A percentile compares a stretch with the other conserved stretches of the same genome.
phyloP scores from a whole-genome alignment of 2,329 filamentous ascomycete species.

The Venturia aucupariae region DNA sequence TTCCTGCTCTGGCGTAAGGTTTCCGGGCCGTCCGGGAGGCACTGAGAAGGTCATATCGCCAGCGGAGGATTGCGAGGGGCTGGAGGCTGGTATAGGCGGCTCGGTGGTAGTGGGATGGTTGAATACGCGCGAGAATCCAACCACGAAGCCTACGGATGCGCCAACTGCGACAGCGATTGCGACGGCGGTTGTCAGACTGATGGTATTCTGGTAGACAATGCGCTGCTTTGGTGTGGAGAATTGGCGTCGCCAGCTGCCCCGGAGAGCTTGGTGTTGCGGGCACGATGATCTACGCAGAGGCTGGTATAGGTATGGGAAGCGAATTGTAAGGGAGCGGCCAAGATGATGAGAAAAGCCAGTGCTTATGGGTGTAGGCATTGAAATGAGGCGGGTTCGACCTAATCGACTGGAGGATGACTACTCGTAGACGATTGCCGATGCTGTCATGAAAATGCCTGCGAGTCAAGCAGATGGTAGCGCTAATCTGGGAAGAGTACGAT shows the following conservation, averaged over 20 bases:
- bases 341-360: too few relatives aligned
- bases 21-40: slow-evolving; percentile 68
- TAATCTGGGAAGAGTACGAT: neutral
- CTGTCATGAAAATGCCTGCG: neutral
- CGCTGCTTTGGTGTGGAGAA: neutral
- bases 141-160: slow-evolving; percentile 2
- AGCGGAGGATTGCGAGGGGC: neutral
- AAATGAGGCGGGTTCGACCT: neutral
- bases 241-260: neutral
- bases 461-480: neutral
- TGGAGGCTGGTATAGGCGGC: neutral
- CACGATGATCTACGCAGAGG: neutral
- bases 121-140: neutral
- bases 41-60: slow-evolving; percentile 15
- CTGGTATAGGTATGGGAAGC: neutral
- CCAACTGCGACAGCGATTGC: neutral
- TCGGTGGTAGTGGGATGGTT: neutral
- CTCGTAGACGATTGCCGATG: neutral
- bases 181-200: neutral
- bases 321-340: neutral
- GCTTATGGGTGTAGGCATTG: neutral
- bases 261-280: neutral
- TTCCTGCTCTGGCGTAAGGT: slow-evolving; percentile 82
- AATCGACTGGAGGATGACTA: too few relatives aligned
- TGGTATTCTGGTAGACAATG: neutral